These are phyloP conservation scores for Lathyrus aphaca DNA, from an alignment of 306 rosid genomes.

Conservation along the genomic window DNA sequence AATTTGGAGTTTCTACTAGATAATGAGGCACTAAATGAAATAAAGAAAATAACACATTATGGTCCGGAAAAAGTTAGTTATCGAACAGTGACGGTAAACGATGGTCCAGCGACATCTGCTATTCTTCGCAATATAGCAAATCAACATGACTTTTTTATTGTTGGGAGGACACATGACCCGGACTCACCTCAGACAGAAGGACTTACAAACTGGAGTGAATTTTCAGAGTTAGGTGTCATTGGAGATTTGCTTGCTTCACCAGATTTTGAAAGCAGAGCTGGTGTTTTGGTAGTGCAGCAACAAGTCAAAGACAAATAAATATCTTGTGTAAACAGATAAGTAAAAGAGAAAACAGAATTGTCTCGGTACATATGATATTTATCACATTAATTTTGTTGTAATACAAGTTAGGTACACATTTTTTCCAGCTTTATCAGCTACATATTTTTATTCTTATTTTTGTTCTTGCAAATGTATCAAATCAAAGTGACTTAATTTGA, in stretches of 20 bases:
- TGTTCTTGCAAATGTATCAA: background rate
- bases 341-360: background rate
- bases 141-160: slow-evolving; percentile 53
- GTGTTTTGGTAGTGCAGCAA: slow-evolving; percentile 61
- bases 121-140: slow-evolving; percentile 41
- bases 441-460: background rate
- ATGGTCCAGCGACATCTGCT: slow-evolving; percentile 43
- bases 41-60: background rate
- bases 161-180: slow-evolving; percentile 52
- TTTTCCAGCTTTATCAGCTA: background rate
- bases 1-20: slow-evolving; percentile 39
- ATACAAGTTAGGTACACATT: background rate
- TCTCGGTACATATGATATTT: background rate
- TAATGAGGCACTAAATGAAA: slow-evolving; percentile 8
- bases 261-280: slow-evolving; percentile 44
- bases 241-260: slow-evolving; percentile 76
- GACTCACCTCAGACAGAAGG: slow-evolving; percentile 52
- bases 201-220: slow-evolving; percentile 58
- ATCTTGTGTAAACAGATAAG: background rate
- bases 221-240: slow-evolving; percentile 56
- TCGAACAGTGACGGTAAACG: slow-evolving; percentile 19
- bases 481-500: background rate
- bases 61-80: slow-evolving; percentile 11
- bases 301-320: slow-evolving; percentile 37
- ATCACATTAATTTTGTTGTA: background rate